A percentile compares a stretch with the other conserved stretches of the same genome.
phyloP scores from a whole-genome alignment of 164 flowering plant species.

The Stephania yunnanensis region DNA sequence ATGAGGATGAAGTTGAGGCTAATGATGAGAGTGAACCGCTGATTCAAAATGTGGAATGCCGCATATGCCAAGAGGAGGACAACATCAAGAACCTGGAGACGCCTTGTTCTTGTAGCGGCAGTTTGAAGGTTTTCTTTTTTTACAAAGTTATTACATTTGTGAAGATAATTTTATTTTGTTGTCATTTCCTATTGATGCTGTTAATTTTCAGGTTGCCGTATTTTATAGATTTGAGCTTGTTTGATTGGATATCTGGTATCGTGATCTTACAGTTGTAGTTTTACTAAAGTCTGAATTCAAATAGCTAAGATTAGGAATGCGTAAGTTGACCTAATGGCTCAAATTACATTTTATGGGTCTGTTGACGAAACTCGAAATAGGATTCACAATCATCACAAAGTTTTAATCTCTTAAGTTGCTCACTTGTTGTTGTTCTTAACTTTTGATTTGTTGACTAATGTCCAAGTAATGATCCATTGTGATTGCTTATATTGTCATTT shows the following conservation, averaged over 20 bases:
- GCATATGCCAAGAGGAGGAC: conserved; percentile 85
- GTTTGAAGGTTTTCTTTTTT: conserved; percentile 48
- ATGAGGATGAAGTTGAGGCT: too few relatives aligned
- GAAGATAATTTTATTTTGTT: not conserved
- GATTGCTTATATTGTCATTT: not conserved
- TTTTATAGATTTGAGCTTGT: not conserved
- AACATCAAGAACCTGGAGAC: conserved; percentile 42
- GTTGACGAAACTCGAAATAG: not conserved
- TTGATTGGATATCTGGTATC: not conserved
- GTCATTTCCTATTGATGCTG: not conserved
- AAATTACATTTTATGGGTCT: not conserved
- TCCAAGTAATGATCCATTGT: not conserved
- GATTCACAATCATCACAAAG: not conserved
- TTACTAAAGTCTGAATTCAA: not conserved
- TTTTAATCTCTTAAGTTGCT: not conserved
- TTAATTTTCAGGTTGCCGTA: not conserved
- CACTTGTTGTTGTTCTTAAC: not conserved
- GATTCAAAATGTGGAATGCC: conserved; percentile 53
- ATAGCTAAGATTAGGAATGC: not conserved
- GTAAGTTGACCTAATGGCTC: not conserved
- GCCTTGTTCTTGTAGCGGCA: conserved; percentile 81
- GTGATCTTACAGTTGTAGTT: not conserved
- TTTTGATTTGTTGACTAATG: not conserved
- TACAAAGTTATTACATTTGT: not conserved
- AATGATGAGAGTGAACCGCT: conserved; percentile 17